Evolutionary conservation across 148 eudicot genomes (phyloP).

Genomic region (Arctostaphylos glauca): DNA sequence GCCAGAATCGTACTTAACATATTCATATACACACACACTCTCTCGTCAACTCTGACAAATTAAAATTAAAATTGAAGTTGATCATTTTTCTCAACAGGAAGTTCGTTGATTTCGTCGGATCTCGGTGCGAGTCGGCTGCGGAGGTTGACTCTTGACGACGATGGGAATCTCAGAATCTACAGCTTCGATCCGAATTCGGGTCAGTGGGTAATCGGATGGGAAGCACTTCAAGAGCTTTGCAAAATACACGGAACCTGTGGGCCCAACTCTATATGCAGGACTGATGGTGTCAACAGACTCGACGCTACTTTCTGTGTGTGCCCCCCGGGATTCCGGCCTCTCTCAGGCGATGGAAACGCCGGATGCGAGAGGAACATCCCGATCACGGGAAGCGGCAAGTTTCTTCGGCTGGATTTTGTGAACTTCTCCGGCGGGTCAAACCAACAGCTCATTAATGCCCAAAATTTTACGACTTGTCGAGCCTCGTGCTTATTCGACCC

Average conservation of each 20-base stretch:
- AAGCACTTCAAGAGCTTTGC: conserved; percentile 49
- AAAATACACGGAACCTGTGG: conserved; percentile 62
- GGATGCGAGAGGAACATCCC: conserved; percentile 39
- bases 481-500: conserved; percentile 36
- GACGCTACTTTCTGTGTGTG: conserved; percentile 42
- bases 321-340: conserved; percentile 51
- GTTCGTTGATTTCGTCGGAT: conserved; percentile 35
- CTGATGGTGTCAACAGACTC: conserved; percentile 25
- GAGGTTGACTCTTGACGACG: conserved; percentile 51
- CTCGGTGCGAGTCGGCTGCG: conserved; percentile 33
- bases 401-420: conserved; percentile 67
- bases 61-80: too few species aligned
- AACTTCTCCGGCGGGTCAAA: conserved; percentile 44
- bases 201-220: conserved; percentile 56
- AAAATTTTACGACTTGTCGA: conserved; percentile 34
- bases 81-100: conserved; percentile 12
- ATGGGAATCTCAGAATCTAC: conserved; percentile 63
- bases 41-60: too few species aligned
- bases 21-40: too few species aligned
- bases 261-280: conserved; percentile 51
- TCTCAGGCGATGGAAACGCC: neutral
- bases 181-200: conserved; percentile 31
- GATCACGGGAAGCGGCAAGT: conserved; percentile 28
- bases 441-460: conserved; percentile 18
- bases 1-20: too few species aligned